Percentiles rank a stretch among this genome's conserved stretches.
Evolutionary conservation across 495 filamentous ascomycete genomes (phyloP).

Genomic region (Schizothecium vesticola): DNA sequence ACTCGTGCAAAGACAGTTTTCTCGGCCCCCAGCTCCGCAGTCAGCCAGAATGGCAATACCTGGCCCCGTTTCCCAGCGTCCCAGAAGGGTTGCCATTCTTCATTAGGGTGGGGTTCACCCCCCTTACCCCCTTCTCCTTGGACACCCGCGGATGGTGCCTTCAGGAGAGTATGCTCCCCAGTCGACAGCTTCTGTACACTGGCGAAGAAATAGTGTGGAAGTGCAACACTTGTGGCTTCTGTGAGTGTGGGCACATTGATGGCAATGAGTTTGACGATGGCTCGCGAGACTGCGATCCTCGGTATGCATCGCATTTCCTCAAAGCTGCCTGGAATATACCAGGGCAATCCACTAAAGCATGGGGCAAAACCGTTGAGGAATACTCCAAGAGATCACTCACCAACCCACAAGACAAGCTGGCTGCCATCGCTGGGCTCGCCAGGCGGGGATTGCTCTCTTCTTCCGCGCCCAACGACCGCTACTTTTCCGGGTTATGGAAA

Average conservation of each 20-base stretch:
- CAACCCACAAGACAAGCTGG: neutral
- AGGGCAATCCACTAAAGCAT: neutral
- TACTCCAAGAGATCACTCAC: neutral
- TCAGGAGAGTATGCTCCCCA: constrained; percentile 24
- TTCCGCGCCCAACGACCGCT: neutral
- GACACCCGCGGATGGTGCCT: constrained; percentile 23
- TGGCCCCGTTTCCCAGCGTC: neutral
- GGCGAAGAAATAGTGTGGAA: constrained; percentile 21
- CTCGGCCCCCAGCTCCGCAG: neutral
- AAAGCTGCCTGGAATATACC: neutral
- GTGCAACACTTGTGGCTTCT: constrained; percentile 14
- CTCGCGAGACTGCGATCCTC: neutral
- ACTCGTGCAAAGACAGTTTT: constrained; percentile 3
- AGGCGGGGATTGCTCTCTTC: neutral
- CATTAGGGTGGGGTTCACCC: too few species aligned
- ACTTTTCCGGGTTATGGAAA: neutral
- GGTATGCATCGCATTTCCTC: neutral
- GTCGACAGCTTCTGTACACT: constrained; percentile 19
- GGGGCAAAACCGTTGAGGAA: neutral
- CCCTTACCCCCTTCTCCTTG: constrained; percentile 10
- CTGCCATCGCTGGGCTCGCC: neutral
- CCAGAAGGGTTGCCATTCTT: neutral
- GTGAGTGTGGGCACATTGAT: constrained; percentile 20
- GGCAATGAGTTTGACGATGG: neutral
- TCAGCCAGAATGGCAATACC: neutral